Evolutionary conservation across 257 asterid species (phyloP).

Genomic region (Cruciata laevipes): DNA sequence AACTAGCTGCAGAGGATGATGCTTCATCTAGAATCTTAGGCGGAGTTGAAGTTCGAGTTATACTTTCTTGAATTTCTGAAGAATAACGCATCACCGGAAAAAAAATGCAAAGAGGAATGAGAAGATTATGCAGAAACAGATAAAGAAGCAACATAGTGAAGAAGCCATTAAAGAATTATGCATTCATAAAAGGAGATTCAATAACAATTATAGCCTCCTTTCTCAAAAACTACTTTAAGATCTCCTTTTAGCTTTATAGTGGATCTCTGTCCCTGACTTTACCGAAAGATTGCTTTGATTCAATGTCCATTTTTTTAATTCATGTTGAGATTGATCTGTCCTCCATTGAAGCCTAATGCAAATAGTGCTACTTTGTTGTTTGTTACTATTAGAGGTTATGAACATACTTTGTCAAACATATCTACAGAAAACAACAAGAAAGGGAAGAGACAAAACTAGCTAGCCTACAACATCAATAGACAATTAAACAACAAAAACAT

Average conservation of each 20-base stretch:
- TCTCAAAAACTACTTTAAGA: slow-evolving; percentile 17
- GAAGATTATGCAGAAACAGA: slow-evolving; percentile 6
- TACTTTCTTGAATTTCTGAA: slow-evolving; percentile 39
- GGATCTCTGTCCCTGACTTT: slow-evolving; percentile 34
- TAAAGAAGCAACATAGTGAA: slow-evolving; percentile 21
- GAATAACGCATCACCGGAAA: slow-evolving; percentile 8
- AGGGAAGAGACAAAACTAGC: slow-evolving; percentile 48
- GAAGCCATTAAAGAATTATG: slow-evolving; percentile 20
- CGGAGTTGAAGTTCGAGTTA: slow-evolving; percentile 22
- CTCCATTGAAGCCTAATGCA: slow-evolving; percentile 15
- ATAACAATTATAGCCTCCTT: slow-evolving; percentile 25
- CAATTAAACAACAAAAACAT: slow-evolving; percentile 26
- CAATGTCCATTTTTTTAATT: slow-evolving; percentile 25
- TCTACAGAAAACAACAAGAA: slow-evolving; percentile 42
- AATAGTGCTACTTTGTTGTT: slow-evolving; percentile 16
- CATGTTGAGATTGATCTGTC: slow-evolving; percentile 12
- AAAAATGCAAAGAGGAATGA: slow-evolving; percentile 3
- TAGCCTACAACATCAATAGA: slow-evolving; percentile 30
- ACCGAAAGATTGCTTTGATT: slow-evolving; percentile 30
- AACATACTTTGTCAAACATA: slow-evolving; percentile 20
- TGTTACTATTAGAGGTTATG: slow-evolving; percentile 23
- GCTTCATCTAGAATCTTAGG: slow-evolving; percentile 41
- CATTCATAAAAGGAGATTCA: slow-evolving; percentile 26
- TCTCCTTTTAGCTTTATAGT: slow-evolving; percentile 31
- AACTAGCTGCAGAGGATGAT: slow-evolving; percentile 24